These are phyloP conservation scores for Volvox reticuliferus DNA, from an alignment of 139 green algal genomes.

Conservation along the genomic window DNA sequence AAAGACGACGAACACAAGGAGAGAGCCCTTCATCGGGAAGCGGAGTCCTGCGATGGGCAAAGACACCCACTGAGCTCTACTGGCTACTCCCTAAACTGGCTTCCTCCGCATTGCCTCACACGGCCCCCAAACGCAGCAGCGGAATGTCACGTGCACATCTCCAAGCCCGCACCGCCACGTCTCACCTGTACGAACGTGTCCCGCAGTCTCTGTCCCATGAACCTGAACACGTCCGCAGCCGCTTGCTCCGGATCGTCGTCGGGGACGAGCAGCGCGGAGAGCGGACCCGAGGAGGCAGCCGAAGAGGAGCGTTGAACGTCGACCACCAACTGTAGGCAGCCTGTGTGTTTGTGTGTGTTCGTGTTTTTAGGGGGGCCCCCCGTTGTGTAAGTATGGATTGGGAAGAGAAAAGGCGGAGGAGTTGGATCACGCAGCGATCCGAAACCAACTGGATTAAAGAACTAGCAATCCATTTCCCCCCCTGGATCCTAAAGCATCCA, in stretches of 20 bases:
- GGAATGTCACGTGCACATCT: background rate
- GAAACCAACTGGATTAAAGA: background rate
- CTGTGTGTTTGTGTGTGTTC: background rate
- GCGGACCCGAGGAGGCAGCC: background rate
- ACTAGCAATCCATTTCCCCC: no score
- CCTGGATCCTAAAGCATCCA: no score
- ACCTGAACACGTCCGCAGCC: constrained; percentile 32
- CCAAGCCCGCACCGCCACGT: background rate
- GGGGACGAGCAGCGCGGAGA: constrained; percentile 27
- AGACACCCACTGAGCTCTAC: no score
- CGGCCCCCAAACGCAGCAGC: no score
- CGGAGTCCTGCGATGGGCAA: no score
- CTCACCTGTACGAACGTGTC: constrained; percentile 44
- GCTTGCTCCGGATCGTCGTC: constrained; percentile 20
- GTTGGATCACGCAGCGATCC: background rate
- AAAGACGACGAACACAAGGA: no score
- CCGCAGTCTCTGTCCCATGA: constrained; percentile 42
- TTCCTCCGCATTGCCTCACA: no score
- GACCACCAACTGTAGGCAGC: constrained; percentile 39
- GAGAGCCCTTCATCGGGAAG: no score
- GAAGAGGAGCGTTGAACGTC: constrained; percentile 4
- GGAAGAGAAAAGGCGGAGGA: background rate
- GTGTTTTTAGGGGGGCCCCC: no score
- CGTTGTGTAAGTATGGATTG: no score
- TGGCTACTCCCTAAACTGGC: no score